Conservation (phyloP, 1,284 basidiomycete species). For the Ganoderma leucocontextum region DNA sequence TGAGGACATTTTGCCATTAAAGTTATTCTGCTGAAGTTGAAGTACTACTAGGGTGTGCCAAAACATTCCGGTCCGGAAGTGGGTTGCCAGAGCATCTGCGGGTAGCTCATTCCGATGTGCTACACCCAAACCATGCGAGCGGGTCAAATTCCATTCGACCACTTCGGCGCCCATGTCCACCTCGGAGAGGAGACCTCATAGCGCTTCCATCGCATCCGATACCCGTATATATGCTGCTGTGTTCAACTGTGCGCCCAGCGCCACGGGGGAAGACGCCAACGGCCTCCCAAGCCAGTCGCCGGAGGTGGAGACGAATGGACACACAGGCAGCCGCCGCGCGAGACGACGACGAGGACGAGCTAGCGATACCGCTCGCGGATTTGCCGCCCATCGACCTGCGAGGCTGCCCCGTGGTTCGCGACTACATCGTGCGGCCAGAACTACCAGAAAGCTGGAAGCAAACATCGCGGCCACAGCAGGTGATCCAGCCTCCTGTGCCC, state of each 20-base stretch:
- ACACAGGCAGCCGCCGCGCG: not conserved
- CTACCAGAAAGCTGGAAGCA: slow-evolving; percentile 27
- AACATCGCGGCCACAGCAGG: slow-evolving; percentile 33
- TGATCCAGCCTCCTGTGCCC: slow-evolving; percentile 22
- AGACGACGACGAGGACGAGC: slow-evolving; percentile 18
- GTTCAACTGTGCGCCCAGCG: slow-evolving; percentile 12
- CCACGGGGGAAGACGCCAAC: slow-evolving; percentile 10
- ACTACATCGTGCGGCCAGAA: slow-evolving; percentile 23
- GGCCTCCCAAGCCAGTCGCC: slow-evolving; percentile 20
- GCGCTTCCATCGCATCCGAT: slow-evolving; percentile 11
- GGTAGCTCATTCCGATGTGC: slow-evolving; percentile 13
- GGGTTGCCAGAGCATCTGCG: slow-evolving; percentile 28
- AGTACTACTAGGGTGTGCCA: slow-evolving; percentile 24
- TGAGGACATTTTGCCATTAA: slow-evolving; percentile 1
- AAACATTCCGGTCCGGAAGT: slow-evolving; percentile 23
- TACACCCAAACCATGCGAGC: slow-evolving; percentile 5
- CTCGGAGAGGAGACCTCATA: not conserved
- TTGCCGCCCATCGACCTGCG: slow-evolving; percentile 14
- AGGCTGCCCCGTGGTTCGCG: slow-evolving; percentile 4
- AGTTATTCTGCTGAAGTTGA: not conserved
- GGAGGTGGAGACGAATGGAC: slow-evolving; percentile 30
- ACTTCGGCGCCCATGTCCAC: slow-evolving; percentile 16
- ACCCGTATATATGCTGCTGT: slow-evolving; percentile 18
- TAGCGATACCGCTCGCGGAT: slow-evolving; percentile 22
- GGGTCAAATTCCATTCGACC: slow-evolving; percentile 1